phyloP scores from a whole-genome alignment of 768 basidiomycete species.

The Trichaptum fuscoviolaceum region DNA sequence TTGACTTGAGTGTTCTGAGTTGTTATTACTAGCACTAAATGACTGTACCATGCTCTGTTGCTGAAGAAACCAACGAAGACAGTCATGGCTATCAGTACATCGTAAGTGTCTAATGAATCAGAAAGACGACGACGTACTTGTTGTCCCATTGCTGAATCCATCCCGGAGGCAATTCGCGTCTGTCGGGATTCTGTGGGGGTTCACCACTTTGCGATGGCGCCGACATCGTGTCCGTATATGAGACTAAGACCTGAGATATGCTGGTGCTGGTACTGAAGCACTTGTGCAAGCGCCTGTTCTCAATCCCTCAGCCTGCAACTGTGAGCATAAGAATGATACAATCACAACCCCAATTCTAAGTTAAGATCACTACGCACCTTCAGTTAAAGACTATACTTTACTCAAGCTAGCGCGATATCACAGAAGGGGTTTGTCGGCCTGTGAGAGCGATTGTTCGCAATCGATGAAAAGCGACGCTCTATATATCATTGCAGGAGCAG shows the following conservation, averaged over 20 bases:
- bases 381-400: no score
- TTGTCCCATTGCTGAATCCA: constrained; percentile 70
- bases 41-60: background rate
- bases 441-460: background rate
- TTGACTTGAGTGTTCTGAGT: background rate
- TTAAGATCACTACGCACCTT: background rate
- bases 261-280: background rate
- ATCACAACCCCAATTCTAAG: background rate
- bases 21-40: background rate
- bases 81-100: constrained; percentile 45
- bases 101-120: constrained; percentile 19
- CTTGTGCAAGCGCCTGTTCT: no score
- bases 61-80: constrained; percentile 13
- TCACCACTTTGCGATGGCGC: constrained; percentile 35
- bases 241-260: background rate
- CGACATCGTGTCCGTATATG: constrained; percentile 24
- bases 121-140: constrained; percentile 44
- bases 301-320: background rate
- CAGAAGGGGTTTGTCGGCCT: background rate
- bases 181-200: constrained; percentile 41
- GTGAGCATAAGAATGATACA: background rate
- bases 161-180: constrained; percentile 55
- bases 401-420: background rate
- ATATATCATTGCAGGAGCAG: background rate
- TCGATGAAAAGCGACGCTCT: background rate